Percentiles rank a stretch among this genome's conserved stretches.
Evolutionary conservation across 2,329 filamentous ascomycete species (phyloP).

Genomic region (Coniosporium uncinatum): DNA sequence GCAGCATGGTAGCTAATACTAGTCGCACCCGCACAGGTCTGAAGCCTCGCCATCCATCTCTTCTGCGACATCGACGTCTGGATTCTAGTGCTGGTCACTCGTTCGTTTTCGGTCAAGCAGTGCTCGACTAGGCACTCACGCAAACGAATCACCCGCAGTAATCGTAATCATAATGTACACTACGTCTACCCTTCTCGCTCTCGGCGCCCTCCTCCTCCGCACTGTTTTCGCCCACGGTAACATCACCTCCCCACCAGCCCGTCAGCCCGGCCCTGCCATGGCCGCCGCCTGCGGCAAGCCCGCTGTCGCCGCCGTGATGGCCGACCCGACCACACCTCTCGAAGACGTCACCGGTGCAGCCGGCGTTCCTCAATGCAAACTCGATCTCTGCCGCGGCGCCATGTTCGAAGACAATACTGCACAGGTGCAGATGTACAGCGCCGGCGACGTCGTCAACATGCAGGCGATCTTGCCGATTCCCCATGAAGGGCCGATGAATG

Average conservation of each 20-base stretch:
- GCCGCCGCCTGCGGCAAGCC: constrained; percentile 46
- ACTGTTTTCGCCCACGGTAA: constrained; percentile 48
- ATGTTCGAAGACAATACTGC: constrained; percentile 49
- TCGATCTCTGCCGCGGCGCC: constrained; percentile 54
- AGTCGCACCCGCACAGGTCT: no score
- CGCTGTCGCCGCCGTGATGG: constrained; percentile 44
- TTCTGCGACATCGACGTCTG: no score
- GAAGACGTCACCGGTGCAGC: constrained; percentile 41
- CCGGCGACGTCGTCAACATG: constrained; percentile 40
- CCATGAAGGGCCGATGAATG: constrained; percentile 51
- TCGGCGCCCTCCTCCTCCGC: constrained; percentile 21
- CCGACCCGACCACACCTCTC: constrained; percentile 48
- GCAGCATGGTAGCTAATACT: no score
- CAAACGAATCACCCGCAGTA: no score
- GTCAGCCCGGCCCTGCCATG: constrained; percentile 46
- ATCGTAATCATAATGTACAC: neutral
- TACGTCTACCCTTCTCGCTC: neutral
- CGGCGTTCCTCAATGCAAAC: constrained; percentile 38
- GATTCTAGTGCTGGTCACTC: no score
- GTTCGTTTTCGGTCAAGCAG: no score
- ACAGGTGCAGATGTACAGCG: constrained; percentile 45
- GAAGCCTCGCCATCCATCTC: no score
- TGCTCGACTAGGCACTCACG: no score
- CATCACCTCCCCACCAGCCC: constrained; percentile 39
- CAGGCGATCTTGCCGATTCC: constrained; percentile 42